Evolutionary conservation across 164 flowering plant genomes (phyloP), one percentile per base, ranked within the genome.

Genomic region (Echeveria elegans): DNA sequence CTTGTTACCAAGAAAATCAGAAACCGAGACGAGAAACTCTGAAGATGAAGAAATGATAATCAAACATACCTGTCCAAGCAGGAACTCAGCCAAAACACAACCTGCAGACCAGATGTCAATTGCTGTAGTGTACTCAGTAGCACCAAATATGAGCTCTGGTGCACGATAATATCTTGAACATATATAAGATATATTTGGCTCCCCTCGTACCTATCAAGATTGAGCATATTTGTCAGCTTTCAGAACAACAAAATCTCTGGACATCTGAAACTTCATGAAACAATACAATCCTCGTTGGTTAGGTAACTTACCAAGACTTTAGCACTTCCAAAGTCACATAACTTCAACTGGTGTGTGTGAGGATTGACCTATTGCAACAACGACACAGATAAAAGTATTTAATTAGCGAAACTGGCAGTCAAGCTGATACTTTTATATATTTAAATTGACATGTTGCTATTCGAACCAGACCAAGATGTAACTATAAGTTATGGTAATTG

Each of bases 91-190:
- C 66, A 84, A 50, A 31, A 86, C 90, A 66, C 90, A 86, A 11
- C 88, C 90, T 29, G 79, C 88, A 67, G 88, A 86, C 90, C 90
- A 86, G 11, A 86, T 83, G 73, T 86, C 89, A 75, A 85, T 85
- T 5, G 87, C 82, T 24, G 84, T 71, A 38, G 87, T 80, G 78
- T 85, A 85, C 34, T 83, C 85, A 1, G 88, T 84, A 1, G 86
- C 88, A 43, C 88, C 88, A 73, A 84, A 84, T 70, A 84, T 84
- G 40, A 85, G 85, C 70, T 85, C 89, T 32, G 89, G 89, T 45
- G 89, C 89, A 31, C 89, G 73, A 67, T 85, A 85, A 69, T 85
- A 85, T 69, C 87, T 80, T 45, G 86, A 85, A 68, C 88, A 84
- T 63, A 84, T 84, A 68, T 84, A 84, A 15, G 88, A 82, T 65